Evolutionary conservation across 2,329 filamentous ascomycete species (phyloP).

Genomic region (Neurospora crassa): DNA sequence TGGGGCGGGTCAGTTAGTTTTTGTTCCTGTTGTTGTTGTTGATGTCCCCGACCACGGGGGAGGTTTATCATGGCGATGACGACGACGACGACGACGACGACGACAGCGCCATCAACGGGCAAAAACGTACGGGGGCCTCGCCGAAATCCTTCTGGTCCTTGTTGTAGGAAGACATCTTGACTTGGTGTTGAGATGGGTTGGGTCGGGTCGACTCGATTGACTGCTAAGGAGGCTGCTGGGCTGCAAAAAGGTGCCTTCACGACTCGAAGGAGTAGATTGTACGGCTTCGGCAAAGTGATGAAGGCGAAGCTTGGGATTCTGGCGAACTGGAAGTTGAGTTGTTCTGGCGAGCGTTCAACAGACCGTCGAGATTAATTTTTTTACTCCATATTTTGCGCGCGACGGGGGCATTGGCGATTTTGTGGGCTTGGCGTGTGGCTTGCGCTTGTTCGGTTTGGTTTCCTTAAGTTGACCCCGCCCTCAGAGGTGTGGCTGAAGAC

Average conservation of each 20-base stretch:
- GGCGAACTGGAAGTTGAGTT: slow-evolving; percentile 28
- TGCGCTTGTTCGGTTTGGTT: neutral
- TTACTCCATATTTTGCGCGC: neutral
- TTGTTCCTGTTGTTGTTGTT: neutral
- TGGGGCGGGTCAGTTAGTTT: neutral
- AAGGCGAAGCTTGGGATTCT: slow-evolving; percentile 11
- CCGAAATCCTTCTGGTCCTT: slow-evolving; percentile 91
- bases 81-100: neutral
- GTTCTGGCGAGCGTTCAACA: neutral
- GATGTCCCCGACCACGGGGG: neutral
- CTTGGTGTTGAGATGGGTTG: slow-evolving; percentile 19
- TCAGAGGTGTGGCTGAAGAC: neutral
- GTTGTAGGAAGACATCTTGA: slow-evolving; percentile 75
- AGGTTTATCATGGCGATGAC: neutral
- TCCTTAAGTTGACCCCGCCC: neutral
- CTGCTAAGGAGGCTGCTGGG: slow-evolving; percentile 4
- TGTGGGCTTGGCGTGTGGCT: neutral
- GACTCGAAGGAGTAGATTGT: slow-evolving; percentile 57
- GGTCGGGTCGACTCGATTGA: slow-evolving; percentile 1
- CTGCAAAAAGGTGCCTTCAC: slow-evolving; percentile 46
- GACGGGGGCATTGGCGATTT: neutral
- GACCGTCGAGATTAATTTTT: neutral
- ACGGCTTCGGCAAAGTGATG: slow-evolving; percentile 21
- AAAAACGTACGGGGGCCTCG: slow-evolving; percentile 65
- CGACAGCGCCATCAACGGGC: neutral